Base-by-base conservation (phyloP, 805 yeast species). In the Spencermartinsiella europaea region DNA sequence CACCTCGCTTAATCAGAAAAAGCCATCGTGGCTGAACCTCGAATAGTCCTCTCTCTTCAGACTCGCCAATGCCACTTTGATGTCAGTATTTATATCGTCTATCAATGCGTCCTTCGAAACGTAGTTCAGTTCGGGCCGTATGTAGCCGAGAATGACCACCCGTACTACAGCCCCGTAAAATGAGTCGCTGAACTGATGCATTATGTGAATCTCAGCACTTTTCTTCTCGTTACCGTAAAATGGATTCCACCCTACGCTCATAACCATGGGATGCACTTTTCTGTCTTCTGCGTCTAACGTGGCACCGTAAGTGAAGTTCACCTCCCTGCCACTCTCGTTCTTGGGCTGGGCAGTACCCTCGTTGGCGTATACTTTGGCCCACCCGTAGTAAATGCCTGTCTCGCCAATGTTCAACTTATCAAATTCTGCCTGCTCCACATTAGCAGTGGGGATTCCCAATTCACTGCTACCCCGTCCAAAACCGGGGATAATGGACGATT, bases 221-320 rank as follows among this genome's bases (percentile, higher is more conserved):
- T 86, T 87, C 56, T 76, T 76, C 42, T 77, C 72, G 65, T 93
- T 90, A 21, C 81, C 76, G 68, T 80, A 93, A 62, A 83, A 91
- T 34, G 99, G 98, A 61, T 93, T 93, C 85, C 89, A 87, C 1
- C 99, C 99, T 16, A 93, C 74, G 5, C 96, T 86, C 86, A 91
- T 83, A 5, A 93, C 99, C 82, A 89, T 88, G 0, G 97, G 97
- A 1, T 73, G 73, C 16, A 67, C 66, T 42, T 72, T 72, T 2
- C 74, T 67, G 35, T 73, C 76, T 2, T 55, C 58, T 1, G 61
- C 64, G n/a, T 47, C 25, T 40, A 89, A 66, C 7, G 64, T 56
- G 4, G 63, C 53, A 0, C 96, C 96, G 58, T 76, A 79, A 48
- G 79, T 83, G 61, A 83, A 78, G 33, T 68, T 73, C 14, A 81